Percentiles rank a stretch among this genome's conserved stretches.
These are phyloP conservation scores for Crithidia mellificae DNA, from an alignment of 208 protist species.

Conservation along the genomic window DNA sequence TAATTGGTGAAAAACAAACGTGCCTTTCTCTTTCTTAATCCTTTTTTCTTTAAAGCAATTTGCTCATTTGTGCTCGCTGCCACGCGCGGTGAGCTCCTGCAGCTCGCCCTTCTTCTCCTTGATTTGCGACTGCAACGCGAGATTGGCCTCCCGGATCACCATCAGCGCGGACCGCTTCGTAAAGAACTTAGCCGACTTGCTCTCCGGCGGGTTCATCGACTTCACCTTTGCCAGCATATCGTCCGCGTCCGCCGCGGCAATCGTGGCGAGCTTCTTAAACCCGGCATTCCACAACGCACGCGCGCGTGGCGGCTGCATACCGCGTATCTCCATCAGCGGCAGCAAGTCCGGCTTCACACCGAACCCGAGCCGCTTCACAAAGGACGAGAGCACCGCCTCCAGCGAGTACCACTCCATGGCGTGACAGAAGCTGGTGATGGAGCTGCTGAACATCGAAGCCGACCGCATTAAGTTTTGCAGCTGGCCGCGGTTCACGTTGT, in stretches of 20 bases:
- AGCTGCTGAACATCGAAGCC: slow-evolving; percentile 85
- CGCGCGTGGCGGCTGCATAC: slow-evolving; percentile 74
- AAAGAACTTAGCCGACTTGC: slow-evolving; percentile 72
- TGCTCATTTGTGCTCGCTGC: too few species aligned
- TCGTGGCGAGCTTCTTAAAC: slow-evolving; percentile 47
- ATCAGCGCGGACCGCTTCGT: slow-evolving; percentile 56
- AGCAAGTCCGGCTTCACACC: slow-evolving; percentile 91
- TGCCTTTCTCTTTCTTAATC: not conserved
- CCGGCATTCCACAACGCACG: slow-evolving; percentile 85
- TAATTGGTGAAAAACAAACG: too few species aligned
- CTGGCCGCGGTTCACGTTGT: slow-evolving; percentile 77
- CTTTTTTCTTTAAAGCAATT: too few species aligned
- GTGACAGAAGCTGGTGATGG: slow-evolving; percentile 87
- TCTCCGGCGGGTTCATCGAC: slow-evolving; percentile 51
- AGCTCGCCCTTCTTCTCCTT: slow-evolving; percentile 76
- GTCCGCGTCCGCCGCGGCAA: slow-evolving; percentile 60
- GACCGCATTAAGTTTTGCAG: slow-evolving; percentile 85
- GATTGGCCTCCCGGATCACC: slow-evolving; percentile 64
- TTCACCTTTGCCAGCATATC: slow-evolving; percentile 74
- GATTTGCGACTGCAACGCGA: slow-evolving; percentile 61
- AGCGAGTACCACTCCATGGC: slow-evolving; percentile 91
- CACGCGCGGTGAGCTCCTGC: slow-evolving; percentile 41
- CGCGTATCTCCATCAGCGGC: slow-evolving; percentile 87
- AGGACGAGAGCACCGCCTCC: slow-evolving; percentile 83
- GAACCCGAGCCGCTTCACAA: slow-evolving; percentile 85